Evolutionary conservation across 768 basidiomycete genomes (phyloP).

Genomic region (Strobilomyces confusus): DNA sequence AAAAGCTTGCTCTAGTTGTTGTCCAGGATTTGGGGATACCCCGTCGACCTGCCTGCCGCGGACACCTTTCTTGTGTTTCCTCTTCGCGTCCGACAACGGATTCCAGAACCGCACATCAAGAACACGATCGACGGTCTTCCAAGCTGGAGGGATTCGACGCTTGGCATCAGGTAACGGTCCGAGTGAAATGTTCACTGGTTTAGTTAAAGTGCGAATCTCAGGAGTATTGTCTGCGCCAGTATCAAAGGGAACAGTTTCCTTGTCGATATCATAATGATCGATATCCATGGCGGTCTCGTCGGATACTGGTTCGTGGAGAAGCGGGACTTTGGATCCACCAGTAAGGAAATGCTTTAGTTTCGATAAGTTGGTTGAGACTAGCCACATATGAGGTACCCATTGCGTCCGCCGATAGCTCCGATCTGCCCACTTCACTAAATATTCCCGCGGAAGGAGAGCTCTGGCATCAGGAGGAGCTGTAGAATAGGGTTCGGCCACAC

Average conservation of each 20-base stretch:
- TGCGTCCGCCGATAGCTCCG: constrained; percentile 73
- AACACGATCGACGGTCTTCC: constrained; percentile 92
- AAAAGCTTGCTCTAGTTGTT: constrained; percentile 38
- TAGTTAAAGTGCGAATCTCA: constrained; percentile 27
- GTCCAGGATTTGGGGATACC: constrained; percentile 15
- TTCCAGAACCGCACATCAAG: constrained; percentile 74
- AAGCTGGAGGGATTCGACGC: constrained; percentile 64
- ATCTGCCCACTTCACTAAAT: constrained; percentile 86
- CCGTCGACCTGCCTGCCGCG: constrained; percentile 30
- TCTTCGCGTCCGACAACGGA: constrained; percentile 25
- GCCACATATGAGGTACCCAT: constrained; percentile 95
- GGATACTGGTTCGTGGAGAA: constrained; percentile 48
- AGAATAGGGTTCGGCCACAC: constrained; percentile 51
- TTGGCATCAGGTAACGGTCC: constrained; percentile 66
- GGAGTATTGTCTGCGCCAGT: constrained; percentile 35
- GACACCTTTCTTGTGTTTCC: constrained; percentile 19
- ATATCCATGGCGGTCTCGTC: constrained; percentile 24
- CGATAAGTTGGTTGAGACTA: constrained; percentile 57
- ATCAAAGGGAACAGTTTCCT: constrained; percentile 36
- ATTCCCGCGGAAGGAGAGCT: constrained; percentile 73
- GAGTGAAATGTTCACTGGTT: constrained; percentile 28
- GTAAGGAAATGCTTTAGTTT: constrained; percentile 77
- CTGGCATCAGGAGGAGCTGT: constrained; percentile 50
- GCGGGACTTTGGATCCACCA: constrained; percentile 62
- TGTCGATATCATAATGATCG: constrained; percentile 24